Percentiles rank a stretch among this genome's conserved stretches.
Conservation (phyloP, 2,329 filamentous ascomycete genomes). For the Knoxdaviesia capensis region DNA sequence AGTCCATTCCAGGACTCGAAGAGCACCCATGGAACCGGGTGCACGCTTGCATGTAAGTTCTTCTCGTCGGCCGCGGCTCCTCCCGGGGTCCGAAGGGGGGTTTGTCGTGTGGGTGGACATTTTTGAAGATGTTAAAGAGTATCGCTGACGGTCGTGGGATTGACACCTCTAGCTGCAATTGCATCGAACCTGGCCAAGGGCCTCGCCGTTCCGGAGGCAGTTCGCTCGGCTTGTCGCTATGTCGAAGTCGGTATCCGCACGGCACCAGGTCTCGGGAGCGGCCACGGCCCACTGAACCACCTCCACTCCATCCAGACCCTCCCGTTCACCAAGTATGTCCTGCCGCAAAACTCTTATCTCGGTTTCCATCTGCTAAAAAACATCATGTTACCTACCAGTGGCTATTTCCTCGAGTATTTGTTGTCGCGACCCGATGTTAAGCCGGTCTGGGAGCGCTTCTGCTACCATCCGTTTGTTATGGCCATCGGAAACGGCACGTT, state of each 20-base stretch:
- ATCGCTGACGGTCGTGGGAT: not conserved
- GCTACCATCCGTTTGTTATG: slow-evolving; percentile 66
- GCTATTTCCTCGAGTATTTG: slow-evolving; percentile 67
- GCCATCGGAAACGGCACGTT: slow-evolving; percentile 57
- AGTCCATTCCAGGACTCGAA: slow-evolving; percentile 50
- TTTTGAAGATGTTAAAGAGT: not conserved
- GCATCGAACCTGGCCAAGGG: slow-evolving; percentile 50
- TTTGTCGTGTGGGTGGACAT: no score
- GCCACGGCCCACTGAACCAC: slow-evolving; percentile 57
- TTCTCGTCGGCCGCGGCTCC: no score
- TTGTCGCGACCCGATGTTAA: slow-evolving; percentile 57
- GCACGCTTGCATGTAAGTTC: slow-evolving; percentile 64
- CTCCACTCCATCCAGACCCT: slow-evolving; percentile 52
- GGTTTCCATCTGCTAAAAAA: not conserved
- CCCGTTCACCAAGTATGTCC: slow-evolving; percentile 36
- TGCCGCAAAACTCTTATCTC: not conserved
- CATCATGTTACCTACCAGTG: slow-evolving; percentile 21
- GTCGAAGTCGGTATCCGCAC: slow-evolving; percentile 50
- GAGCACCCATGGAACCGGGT: slow-evolving; percentile 90
- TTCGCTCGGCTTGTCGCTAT: slow-evolving; percentile 49
- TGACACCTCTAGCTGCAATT: slow-evolving; percentile 36
- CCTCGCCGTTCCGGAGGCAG: slow-evolving; percentile 33
- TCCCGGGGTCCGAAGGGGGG: no score
- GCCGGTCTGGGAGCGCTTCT: slow-evolving; percentile 52
- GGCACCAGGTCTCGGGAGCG: slow-evolving; percentile 40